These are phyloP conservation scores for Cercophora newfieldiana DNA, from an alignment of 495 filamentous ascomycete species.

Conservation along the genomic window DNA sequence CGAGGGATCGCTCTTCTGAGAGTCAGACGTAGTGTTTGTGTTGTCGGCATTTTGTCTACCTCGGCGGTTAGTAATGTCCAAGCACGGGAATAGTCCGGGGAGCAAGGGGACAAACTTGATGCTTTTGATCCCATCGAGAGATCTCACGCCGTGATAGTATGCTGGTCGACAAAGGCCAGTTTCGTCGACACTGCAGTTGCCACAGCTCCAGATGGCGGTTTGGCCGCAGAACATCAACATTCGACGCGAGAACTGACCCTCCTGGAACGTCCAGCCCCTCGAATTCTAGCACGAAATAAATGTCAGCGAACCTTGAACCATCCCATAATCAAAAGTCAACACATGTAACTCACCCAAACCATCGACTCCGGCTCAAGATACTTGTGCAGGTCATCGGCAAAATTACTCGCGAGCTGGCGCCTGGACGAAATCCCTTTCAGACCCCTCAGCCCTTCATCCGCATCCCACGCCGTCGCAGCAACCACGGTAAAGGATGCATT, in stretches of 20 bases:
- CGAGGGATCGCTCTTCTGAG: too few species aligned
- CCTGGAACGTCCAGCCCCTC: slow-evolving; percentile 5
- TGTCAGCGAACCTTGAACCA: background rate
- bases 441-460: background rate
- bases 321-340: background rate
- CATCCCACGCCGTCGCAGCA: background rate
- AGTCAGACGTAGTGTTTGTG: too few species aligned
- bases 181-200: background rate
- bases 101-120: background rate
- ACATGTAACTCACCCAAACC: background rate
- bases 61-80: background rate
- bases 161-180: too few species aligned
- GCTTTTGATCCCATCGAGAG: too few species aligned
- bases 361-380: background rate
- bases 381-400: background rate
- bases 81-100: background rate
- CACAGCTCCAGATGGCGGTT: background rate
- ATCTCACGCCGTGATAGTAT: too few species aligned
- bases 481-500: background rate
- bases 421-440: background rate
- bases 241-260: background rate
- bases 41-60: background rate
- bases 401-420: background rate
- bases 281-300: background rate
- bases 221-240: background rate